Base-by-base conservation (phyloP, 106 monocot genomes). In the Cymbidium sinense region DNA sequence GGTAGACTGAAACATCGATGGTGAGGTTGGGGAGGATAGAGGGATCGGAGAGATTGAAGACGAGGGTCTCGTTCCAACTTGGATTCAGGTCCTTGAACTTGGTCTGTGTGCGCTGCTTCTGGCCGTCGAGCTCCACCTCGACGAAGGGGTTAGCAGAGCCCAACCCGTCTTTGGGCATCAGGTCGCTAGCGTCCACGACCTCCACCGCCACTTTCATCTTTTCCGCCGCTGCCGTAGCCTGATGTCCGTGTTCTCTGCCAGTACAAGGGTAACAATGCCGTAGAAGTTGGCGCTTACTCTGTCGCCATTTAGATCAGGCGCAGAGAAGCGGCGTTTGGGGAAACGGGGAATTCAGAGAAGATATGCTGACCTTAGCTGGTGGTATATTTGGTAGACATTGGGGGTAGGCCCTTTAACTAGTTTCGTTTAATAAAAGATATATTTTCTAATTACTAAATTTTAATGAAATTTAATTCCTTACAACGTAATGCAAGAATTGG, bases 61-160 rank as follows among this genome's bases (percentile, higher is more conserved):
- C 64, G 33, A 96, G 85, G n/a, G 89, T 85, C 50, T 96, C 84
- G 85, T 89, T 88, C 86, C 87, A 96, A 1, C 43, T 41, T 3
- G 93, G 96, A 75, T 80, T 90, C 61, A 91, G 86, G 81, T 93
- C 91, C 18, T 83, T 80, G 77, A 70, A 51, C 37, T 83, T 85
- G 65, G 91, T 93, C 39, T 74, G 54, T 25, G 96, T 96, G 33
- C 91, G 87, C 5, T 86, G 91, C 74, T 81, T 69, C 79, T 93
- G 89, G 1, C 82, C 87, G 70, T 84, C 86, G 83, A 93, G 82
- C 23, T 88, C 88, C 35, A 93, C 91, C 77, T 93, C 91, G 5
- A 91, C 96, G 80, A 82, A 96, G 3, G 96, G 81, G 75, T 81
- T 96, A 43, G 89, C 82, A 5, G 93, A 88, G 35, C 91, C 91